Evolutionary conservation across 345 rosid species (phyloP).

Genomic region (Melastoma malabathricum): DNA sequence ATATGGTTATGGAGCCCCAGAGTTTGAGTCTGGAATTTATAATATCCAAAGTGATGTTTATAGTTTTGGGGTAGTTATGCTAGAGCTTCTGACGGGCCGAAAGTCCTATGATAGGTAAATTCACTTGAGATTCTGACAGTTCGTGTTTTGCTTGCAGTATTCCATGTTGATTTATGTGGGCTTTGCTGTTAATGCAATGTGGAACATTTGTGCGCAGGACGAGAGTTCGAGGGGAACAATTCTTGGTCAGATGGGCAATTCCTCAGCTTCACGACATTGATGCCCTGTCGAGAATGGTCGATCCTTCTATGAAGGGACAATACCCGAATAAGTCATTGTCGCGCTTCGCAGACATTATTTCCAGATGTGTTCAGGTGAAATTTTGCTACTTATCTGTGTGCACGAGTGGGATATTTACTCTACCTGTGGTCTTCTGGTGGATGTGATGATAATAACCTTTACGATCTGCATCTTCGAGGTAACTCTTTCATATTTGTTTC

Average conservation of each 20-base stretch:
- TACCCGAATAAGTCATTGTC: constrained; percentile 86
- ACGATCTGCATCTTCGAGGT: neutral
- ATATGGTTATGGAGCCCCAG: constrained; percentile 94
- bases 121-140: too few species aligned
- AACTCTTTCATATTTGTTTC: neutral
- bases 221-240: constrained; percentile 70
- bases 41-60: constrained; percentile 79
- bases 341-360: constrained; percentile 81
- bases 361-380: constrained; percentile 86
- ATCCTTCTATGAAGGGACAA: constrained; percentile 65
- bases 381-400: too few species aligned
- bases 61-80: constrained; percentile 97
- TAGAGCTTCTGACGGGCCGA: constrained; percentile 91
- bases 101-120: constrained; percentile 72
- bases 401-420: too few species aligned
- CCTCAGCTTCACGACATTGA: constrained; percentile 92
- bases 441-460: neutral
- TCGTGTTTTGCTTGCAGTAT: too few species aligned
- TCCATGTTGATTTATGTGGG: too few species aligned
- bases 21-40: constrained; percentile 84
- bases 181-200: too few species aligned
- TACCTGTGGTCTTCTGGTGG: neutral
- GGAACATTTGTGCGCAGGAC: constrained; percentile 18
- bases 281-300: constrained; percentile 92
- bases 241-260: constrained; percentile 92